A percentile compares a stretch with the other conserved stretches of the same genome.
These are phyloP conservation scores for Boletus edulis DNA, from an alignment of 768 basidiomycete genomes.

Conservation along the genomic window DNA sequence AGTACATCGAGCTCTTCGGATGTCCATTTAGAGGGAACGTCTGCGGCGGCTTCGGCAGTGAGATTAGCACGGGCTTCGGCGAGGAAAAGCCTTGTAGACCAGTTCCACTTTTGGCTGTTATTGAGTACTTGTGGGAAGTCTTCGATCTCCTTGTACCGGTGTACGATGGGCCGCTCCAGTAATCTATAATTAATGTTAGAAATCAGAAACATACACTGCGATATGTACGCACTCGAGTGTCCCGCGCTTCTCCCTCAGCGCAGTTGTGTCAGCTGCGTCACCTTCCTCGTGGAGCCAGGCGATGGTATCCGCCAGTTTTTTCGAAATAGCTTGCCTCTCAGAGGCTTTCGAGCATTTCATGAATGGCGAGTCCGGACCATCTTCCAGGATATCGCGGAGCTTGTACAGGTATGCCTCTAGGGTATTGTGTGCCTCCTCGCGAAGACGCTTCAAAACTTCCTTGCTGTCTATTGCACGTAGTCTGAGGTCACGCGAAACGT, in stretches of 20 bases:
- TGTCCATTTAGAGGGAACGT: constrained; percentile 77
- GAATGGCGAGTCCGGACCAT: constrained; percentile 69
- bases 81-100: constrained; percentile 84
- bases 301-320: constrained; percentile 70
- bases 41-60: constrained; percentile 59
- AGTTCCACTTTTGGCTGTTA: constrained; percentile 84
- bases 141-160: constrained; percentile 87
- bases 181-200: constrained; percentile 41
- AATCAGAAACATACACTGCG: not conserved
- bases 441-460: constrained; percentile 71
- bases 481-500: constrained; percentile 38
- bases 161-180: constrained; percentile 77
- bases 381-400: constrained; percentile 76
- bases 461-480: constrained; percentile 75
- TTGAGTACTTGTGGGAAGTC: constrained; percentile 82
- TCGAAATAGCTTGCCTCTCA: constrained; percentile 67
- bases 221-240: constrained; percentile 70
- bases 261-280: constrained; percentile 75
- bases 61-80: constrained; percentile 73
- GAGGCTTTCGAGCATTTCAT: constrained; percentile 74
- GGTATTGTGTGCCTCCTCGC: constrained; percentile 87
- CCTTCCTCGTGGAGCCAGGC: constrained; percentile 83
- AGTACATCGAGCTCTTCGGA: constrained; percentile 79
- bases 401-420: constrained; percentile 95
- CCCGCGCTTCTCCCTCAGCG: constrained; percentile 71